Evolutionary conservation across 164 flowering plant species (phyloP).

Genomic region (Macadamia tetraphylla): DNA sequence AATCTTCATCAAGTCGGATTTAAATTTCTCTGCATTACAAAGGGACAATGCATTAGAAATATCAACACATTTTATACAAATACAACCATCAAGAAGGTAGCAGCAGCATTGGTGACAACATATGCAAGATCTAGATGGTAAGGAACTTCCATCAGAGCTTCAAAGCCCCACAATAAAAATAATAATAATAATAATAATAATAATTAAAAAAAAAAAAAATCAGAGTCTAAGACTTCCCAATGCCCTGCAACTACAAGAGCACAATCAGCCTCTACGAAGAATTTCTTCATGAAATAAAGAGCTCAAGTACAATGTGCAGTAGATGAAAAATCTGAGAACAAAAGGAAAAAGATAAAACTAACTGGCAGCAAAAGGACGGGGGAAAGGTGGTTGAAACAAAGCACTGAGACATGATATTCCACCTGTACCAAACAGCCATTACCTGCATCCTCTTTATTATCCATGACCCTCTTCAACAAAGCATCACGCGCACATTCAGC

Average conservation of each 20-base stretch:
- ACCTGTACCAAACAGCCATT: slow-evolving; percentile 2
- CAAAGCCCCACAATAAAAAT: not conserved
- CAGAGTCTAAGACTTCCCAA: too few species aligned
- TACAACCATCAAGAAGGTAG: too few species aligned
- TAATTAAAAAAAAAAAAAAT: too few species aligned
- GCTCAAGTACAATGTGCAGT: too few species aligned
- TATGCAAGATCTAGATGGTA: not conserved
- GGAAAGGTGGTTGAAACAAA: too few species aligned
- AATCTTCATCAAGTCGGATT: slow-evolving; percentile 82
- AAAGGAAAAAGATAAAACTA: not conserved
- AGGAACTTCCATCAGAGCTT: too few species aligned
- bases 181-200: too few species aligned
- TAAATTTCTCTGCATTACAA: slow-evolving; percentile 64
- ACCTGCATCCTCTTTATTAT: slow-evolving; percentile 82
- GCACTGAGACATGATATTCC: not conserved
- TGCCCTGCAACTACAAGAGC: too few species aligned
- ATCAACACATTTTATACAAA: too few species aligned
- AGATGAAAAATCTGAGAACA: not conserved
- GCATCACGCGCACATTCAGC: slow-evolving; percentile 90
- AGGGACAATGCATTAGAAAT: slow-evolving; percentile 1
- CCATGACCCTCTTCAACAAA: slow-evolving; percentile 61
- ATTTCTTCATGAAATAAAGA: too few species aligned
- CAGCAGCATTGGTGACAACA: not conserved
- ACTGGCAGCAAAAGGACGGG: not conserved
- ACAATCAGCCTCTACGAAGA: too few species aligned